Evolutionary conservation across 2,329 filamentous ascomycete genomes (phyloP).

Genomic region (Hymenoscyphus albidus): DNA sequence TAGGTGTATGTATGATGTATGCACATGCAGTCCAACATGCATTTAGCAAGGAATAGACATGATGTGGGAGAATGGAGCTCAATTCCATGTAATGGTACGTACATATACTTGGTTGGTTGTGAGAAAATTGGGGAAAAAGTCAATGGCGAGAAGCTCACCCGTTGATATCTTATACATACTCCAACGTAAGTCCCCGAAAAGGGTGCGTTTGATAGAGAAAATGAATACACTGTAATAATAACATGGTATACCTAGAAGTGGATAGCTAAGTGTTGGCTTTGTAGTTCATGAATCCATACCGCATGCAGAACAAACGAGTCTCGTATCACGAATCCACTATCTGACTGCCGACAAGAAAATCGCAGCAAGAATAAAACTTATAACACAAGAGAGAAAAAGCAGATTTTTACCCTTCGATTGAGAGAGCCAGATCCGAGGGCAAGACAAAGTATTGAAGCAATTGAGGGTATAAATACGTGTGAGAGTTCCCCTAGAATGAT

Average conservation of each 20-base stretch:
- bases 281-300: background rate
- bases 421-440: too few species aligned
- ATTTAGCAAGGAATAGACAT: background rate
- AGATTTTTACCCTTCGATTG: too few species aligned
- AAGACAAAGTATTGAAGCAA: too few species aligned
- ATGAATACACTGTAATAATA: background rate
- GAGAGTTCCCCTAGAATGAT: too few species aligned
- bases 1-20: background rate
- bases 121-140: background rate
- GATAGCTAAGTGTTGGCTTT: background rate
- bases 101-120: background rate
- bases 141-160: background rate
- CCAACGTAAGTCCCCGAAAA: background rate
- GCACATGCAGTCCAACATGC: background rate
- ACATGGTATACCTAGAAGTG: background rate
- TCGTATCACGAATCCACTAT: too few species aligned
- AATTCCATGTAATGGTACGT: background rate
- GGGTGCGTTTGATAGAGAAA: background rate
- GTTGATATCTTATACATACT: background rate
- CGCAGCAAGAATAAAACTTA: too few species aligned
- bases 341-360: too few species aligned
- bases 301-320: background rate
- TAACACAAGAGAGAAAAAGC: too few species aligned
- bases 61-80: background rate
- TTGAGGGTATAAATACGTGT: too few species aligned